A percentile compares a stretch with the other conserved stretches of the same genome.
Evolutionary conservation across 2,329 filamentous ascomycete species (phyloP).

Genomic region (Leptographium procerum): DNA sequence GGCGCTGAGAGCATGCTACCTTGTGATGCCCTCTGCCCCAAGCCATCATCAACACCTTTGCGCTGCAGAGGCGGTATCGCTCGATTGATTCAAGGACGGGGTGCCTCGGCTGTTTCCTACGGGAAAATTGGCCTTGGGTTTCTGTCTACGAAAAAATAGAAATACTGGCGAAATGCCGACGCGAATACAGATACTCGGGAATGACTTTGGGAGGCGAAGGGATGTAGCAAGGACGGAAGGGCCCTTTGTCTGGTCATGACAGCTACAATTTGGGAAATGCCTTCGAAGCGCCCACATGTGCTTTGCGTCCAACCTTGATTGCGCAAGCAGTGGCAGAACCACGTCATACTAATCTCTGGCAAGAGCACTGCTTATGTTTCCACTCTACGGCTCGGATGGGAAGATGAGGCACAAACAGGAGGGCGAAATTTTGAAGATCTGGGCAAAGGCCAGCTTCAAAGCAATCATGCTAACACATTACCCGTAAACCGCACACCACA

Average conservation of each 20-base stretch:
- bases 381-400: not conserved
- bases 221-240: not conserved
- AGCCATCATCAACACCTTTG: not conserved
- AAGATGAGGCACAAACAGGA: not conserved
- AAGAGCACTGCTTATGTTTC: not conserved
- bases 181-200: not conserved
- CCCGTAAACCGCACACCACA: not conserved
- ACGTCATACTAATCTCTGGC: not conserved
- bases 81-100: not conserved
- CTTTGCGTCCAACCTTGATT: not conserved
- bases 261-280: not conserved
- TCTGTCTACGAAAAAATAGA: too few species aligned
- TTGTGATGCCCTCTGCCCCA: not conserved
- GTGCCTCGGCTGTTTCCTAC: not conserved
- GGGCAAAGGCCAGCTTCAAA: not conserved
- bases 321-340: not conserved
- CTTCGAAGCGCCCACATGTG: not conserved
- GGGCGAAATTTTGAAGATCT: not conserved
- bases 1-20: not conserved
- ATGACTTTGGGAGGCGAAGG: not conserved
- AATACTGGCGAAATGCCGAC: not conserved
- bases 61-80: not conserved
- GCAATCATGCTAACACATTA: not conserved
- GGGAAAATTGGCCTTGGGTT: too few species aligned
- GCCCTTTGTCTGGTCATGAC: not conserved